phyloP scores from a whole-genome alignment of 345 rosid species.

The Clausena lansium region DNA sequence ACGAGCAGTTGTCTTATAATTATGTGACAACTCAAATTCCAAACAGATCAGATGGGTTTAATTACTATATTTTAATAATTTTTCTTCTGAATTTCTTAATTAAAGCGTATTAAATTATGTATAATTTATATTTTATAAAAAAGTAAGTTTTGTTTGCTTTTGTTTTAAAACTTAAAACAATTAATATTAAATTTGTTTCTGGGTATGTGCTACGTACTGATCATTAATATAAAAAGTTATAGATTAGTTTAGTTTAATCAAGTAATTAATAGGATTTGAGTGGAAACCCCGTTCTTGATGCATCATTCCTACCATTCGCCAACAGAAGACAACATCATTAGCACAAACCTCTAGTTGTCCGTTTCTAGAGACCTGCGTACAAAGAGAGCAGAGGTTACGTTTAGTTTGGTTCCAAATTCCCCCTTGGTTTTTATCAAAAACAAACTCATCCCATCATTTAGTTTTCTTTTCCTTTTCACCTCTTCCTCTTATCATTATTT shows the following conservation, averaged over 20 bases:
- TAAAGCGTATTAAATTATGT: neutral
- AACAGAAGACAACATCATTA: constrained; percentile 89
- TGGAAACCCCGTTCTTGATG: constrained; percentile 55
- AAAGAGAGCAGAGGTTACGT: neutral
- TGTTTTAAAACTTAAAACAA: constrained; percentile 1
- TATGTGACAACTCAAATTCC: constrained; percentile 3
- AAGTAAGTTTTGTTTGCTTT: constrained; percentile 29
- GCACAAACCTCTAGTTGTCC: constrained; percentile 60
- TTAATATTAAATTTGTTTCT: neutral
- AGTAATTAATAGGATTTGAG: constrained; percentile 15
- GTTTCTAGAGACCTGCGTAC: constrained; percentile 35
- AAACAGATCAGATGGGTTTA: constrained; percentile 14
- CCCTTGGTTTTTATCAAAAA: constrained; percentile 21
- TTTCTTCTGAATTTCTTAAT: neutral
- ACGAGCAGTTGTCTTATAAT: neutral
- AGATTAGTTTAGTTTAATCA: neutral
- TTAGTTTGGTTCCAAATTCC: constrained; percentile 24
- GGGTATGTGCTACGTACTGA: neutral
- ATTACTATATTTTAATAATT: neutral
- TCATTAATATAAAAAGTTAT: constrained; percentile 9
- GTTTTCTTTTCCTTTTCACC: constrained; percentile 23
- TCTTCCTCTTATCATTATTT: neutral
- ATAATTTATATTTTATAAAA: constrained; percentile 9
- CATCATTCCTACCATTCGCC: constrained; percentile 87
- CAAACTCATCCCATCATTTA: constrained; percentile 23